Percentiles rank a stretch among this genome's conserved stretches.
phyloP scores from a whole-genome alignment of 2,329 filamentous ascomycete species.

The Epichloe uncinata region DNA sequence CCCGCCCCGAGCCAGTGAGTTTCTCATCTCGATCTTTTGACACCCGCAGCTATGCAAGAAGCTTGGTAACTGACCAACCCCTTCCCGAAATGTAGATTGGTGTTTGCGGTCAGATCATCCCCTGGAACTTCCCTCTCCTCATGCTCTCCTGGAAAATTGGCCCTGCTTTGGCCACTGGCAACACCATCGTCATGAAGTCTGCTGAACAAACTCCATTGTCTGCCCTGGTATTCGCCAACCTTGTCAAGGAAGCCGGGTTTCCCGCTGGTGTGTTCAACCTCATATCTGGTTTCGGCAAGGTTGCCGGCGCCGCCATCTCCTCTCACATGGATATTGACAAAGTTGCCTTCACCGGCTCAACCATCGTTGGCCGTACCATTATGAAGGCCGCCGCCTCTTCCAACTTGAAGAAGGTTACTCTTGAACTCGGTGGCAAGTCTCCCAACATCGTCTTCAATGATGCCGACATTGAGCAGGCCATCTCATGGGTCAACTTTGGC shows the following conservation, averaged over 20 bases:
- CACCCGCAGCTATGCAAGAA: not conserved
- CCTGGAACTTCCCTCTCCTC: conserved; percentile 76
- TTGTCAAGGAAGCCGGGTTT: conserved; percentile 66
- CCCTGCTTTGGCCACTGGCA: conserved; percentile 58
- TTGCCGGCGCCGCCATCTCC: conserved; percentile 63
- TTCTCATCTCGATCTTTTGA: not conserved
- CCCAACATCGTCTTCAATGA: conserved; percentile 72
- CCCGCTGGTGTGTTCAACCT: conserved; percentile 67
- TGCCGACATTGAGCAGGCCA: conserved; percentile 62
- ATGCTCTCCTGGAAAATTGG: conserved; percentile 78
- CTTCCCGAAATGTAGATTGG: conserved; percentile 33
- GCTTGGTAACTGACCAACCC: not conserved
- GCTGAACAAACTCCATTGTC: conserved; percentile 66
- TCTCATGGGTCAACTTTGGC: conserved; percentile 64
- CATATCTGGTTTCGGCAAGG: conserved; percentile 64
- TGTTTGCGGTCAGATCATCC: conserved; percentile 78
- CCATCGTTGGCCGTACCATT: conserved; percentile 57
- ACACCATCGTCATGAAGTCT: conserved; percentile 60
- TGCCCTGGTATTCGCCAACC: conserved; percentile 48
- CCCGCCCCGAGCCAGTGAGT: conserved; percentile 55
- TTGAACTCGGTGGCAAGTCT: conserved; percentile 69
- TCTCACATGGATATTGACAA: conserved; percentile 73
- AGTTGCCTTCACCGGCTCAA: conserved; percentile 72
- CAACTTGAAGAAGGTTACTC: conserved; percentile 72
- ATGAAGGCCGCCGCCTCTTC: conserved; percentile 68